Evolutionary conservation across 1,284 basidiomycete species (phyloP).

Genomic region (Ganoderma sinense): DNA sequence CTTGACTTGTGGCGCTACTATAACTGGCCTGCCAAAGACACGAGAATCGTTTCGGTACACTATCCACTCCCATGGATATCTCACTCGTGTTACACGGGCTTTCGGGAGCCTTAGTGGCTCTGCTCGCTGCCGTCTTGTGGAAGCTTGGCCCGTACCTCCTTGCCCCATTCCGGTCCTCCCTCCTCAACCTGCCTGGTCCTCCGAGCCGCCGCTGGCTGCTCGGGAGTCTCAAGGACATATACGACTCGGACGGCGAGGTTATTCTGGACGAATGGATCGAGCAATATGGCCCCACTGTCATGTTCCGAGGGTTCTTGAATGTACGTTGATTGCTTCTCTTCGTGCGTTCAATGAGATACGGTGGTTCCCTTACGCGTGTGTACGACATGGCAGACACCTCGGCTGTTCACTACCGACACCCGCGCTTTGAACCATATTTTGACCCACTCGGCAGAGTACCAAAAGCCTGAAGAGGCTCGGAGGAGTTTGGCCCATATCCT

Average conservation of each 20-base stretch:
- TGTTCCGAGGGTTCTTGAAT: conserved; percentile 52
- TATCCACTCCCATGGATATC: neutral
- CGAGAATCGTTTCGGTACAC: neutral
- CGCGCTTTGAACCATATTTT: conserved; percentile 49
- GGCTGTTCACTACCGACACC: conserved; percentile 34
- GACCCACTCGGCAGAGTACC: conserved; percentile 42
- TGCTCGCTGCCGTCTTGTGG: conserved; percentile 1
- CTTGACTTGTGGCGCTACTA: neutral
- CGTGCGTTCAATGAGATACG: no score
- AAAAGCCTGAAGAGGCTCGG: conserved; percentile 40
- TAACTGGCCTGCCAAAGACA: neutral
- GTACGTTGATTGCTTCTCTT: conserved; percentile 46
- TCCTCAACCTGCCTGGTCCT: conserved; percentile 58
- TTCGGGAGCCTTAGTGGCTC: neutral
- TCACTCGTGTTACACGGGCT: neutral
- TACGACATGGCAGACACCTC: no score
- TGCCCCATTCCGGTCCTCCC: conserved; percentile 47
- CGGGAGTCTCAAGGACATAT: conserved; percentile 58
- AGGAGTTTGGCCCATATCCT: conserved; percentile 42
- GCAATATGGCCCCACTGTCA: conserved; percentile 60
- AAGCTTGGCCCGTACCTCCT: conserved; percentile 19
- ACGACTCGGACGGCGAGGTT: conserved; percentile 43
- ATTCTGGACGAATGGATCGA: conserved; percentile 60
- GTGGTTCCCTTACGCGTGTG: no score
- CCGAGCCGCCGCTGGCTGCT: conserved; percentile 55